Evolutionary conservation across 352 stramenopile genomes (phyloP).

Genomic region (Globisporangium paddicum): DNA sequence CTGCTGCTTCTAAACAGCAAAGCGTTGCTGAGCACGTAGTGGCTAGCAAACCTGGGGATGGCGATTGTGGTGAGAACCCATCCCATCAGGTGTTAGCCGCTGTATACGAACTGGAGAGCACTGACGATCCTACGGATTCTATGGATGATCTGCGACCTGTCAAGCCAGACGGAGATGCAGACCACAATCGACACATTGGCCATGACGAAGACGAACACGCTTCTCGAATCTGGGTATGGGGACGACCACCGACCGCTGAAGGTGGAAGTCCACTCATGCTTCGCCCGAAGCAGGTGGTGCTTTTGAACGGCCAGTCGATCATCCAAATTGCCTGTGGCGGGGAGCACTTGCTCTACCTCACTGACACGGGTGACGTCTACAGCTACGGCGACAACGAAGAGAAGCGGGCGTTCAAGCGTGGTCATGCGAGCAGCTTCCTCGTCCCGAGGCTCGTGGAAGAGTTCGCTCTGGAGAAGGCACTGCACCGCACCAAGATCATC

Average conservation of each 20-base stretch:
- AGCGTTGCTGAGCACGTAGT: background rate
- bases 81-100: background rate
- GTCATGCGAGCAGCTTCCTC: constrained; percentile 29
- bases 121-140: background rate
- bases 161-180: constrained; percentile 2
- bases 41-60: background rate
- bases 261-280: constrained; percentile 48
- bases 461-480: constrained; percentile 72
- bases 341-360: constrained; percentile 75
- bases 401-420: constrained; percentile 24
- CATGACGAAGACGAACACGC: constrained; percentile 17
- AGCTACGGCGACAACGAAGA: constrained; percentile 72
- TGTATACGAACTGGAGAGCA: constrained; percentile 7
- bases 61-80: background rate
- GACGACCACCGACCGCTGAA: constrained; percentile 49
- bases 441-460: constrained; percentile 68
- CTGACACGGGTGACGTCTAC: constrained; percentile 71
- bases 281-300: constrained; percentile 53
- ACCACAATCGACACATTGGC: background rate
- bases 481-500: constrained; percentile 61
- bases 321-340: constrained; percentile 73
- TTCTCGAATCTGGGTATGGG: constrained; percentile 65
- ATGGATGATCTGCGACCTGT: background rate
- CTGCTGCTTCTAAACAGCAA: background rate
- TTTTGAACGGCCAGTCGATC: constrained; percentile 55